Evolutionary conservation across 2,329 filamentous ascomycete genomes (phyloP).

Genomic region (Alternaria hordeiaustralica): DNA sequence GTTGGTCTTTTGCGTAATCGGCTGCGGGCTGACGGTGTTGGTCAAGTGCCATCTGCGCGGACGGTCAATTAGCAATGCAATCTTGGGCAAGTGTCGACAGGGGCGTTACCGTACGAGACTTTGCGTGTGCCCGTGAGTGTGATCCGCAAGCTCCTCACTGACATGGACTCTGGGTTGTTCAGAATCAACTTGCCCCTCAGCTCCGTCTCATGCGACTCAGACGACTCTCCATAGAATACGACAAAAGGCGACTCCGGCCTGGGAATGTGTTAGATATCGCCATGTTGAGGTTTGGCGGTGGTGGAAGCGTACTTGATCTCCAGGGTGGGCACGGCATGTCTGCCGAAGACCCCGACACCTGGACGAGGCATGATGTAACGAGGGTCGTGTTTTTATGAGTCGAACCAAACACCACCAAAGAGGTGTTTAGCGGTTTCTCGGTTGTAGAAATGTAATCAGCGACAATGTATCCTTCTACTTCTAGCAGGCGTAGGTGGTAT

Average conservation of each 20-base stretch:
- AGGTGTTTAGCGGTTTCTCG: neutral
- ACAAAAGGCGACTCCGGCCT: conserved; percentile 57
- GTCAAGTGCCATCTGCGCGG: conserved; percentile 44
- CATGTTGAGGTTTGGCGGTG: conserved; percentile 4
- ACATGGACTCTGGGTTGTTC: conserved; percentile 56
- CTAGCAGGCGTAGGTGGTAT: neutral
- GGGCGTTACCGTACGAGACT: conserved; percentile 49
- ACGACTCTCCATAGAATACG: conserved; percentile 57
- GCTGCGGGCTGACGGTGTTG: conserved; percentile 49
- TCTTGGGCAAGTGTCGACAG: neutral
- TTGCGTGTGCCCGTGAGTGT: conserved; percentile 56
- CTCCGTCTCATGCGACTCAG: conserved; percentile 54
- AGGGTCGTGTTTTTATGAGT: neutral
- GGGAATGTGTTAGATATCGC: conserved; percentile 1
- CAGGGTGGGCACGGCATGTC: conserved; percentile 40
- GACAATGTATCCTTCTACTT: neutral
- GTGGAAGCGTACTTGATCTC: conserved; percentile 52
- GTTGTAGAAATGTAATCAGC: neutral
- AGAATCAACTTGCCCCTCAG: conserved; percentile 56
- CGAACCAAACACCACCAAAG: neutral
- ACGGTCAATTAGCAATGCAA: conserved; percentile 17
- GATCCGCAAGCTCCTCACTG: conserved; percentile 55
- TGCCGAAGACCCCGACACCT: conserved; percentile 45
- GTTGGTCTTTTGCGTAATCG: conserved; percentile 55
- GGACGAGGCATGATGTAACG: conserved; percentile 42